These are phyloP conservation scores for Circinella minor DNA, from an alignment of 371 early-diverging fungal species.

Conservation along the genomic window DNA sequence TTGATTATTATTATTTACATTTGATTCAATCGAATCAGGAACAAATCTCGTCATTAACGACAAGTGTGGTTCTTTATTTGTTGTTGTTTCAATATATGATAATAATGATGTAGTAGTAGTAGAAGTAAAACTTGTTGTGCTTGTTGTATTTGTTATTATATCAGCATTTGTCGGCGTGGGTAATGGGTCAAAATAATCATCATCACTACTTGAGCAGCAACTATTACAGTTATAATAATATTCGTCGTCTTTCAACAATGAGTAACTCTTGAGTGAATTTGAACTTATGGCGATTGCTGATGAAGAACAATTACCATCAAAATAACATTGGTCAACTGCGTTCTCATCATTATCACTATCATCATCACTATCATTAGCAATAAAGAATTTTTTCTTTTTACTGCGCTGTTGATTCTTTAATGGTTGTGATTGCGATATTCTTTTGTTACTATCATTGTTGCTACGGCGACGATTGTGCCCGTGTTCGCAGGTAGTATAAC, in stretches of 20 bases:
- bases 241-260: too few species aligned
- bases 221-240: neutral
- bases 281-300: too few species aligned
- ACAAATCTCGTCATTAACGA: neutral
- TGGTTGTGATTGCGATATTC: too few species aligned
- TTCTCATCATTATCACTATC: neutral
- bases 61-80: neutral
- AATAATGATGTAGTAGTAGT: neutral
- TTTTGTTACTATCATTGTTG: too few species aligned
- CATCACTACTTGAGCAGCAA: neutral
- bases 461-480: too few species aligned
- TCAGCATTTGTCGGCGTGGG: neutral
- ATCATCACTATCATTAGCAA: neutral
- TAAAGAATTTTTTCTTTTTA: neutral
- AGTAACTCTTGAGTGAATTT: too few species aligned
- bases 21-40: neutral
- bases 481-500: too few species aligned
- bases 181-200: constrained; percentile 1
- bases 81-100: too few species aligned
- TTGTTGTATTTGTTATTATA: neutral
- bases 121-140: neutral
- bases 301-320: too few species aligned
- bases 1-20: neutral
- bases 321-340: too few species aligned
- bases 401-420: neutral